Base-by-base conservation (phyloP, 148 eudicot species). In the Fagopyrum esculentum region DNA sequence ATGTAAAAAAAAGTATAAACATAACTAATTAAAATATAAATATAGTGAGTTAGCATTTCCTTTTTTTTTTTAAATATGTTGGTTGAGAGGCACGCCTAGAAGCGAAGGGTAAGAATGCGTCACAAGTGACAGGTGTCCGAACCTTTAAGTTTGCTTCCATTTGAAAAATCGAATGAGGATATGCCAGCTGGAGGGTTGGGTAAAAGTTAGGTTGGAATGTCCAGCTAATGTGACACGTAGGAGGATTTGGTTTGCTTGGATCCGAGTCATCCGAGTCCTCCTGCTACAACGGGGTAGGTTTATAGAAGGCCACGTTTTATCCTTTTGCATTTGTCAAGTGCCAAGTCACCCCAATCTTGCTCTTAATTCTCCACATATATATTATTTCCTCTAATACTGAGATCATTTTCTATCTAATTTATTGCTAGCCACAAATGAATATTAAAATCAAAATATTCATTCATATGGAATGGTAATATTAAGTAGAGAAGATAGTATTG, bases 141-240 rank as follows among this genome's bases (percentile, higher is more conserved):
- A 54, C 6, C 4, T 54, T 15, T 3, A 54, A 54, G 19, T n/a
- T 55, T 55, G 60, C 60, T 55, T 16, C 8, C 16, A 6, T n/a
- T 16, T 16, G 17, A 16, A 61, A 43, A 9, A 11, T 15, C 68
- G 43, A 61, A 61, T 61, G 68, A 61, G 68, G 68, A 29, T 40
- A 61, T 3, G 40, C 9, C 68, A 61, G 43, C 5, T 61, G 43
- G 43, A 61, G 6, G 15, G 17, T 66, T 40, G 45, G 70, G 70
- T 35, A 12, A 64, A 64, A 30, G 70, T 16, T 66, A 9, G 19
- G 71, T 66, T 40, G 19, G 43, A 66, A 13, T 40, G 47, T 66
- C 46, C 47, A 66, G 46, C 71, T 66, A 66, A 66, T 66, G 6
- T 66, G 71, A 66, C 71, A 66, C 71, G 71, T 66, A 15, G 17